Evolutionary conservation across 2,329 filamentous ascomycete species (phyloP), one percentile per base, ranked within the genome.

Genomic region (Nigrospora sphaerica): DNA sequence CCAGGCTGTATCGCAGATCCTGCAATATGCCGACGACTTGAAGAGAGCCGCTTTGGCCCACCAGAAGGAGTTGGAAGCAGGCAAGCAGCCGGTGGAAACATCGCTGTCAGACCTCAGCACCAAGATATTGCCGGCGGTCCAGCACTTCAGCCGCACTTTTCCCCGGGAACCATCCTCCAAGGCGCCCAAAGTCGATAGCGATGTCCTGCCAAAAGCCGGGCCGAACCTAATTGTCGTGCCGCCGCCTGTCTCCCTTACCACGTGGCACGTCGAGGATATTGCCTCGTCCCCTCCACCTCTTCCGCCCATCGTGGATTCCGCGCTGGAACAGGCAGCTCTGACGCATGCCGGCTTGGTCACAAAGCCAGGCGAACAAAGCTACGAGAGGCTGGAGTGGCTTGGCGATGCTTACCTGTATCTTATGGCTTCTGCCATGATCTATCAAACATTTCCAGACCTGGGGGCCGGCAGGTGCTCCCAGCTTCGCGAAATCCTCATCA

Each of bases 341-440:
- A 88, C 78, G 1, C 88, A 92, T 55, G 68, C 74, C 1, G 81
- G 79, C 1, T 59, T 70, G 45, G 57, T 57, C 4, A 55, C 58
- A 23, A 65, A 49, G 16, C 55, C 64, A 42, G 57, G 59, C 31
- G 66, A 70, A 39, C 61, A 70, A 44, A 77, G 72, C 57, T 96
- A 96, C 64, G 91, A 96, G 58, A 79, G 81, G 16, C 78, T 96
- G 7, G 92, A 97, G 65, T 90, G 92, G 69, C 74, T 95, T 9
- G 92, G 92, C 7, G 92, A 97, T 62, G 85, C 88, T 17, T 92
- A 92, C 56, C 72, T 95, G 44, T 86, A 95, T 58, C 68, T 90
- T 44, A 81, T 90, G 40, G 80, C 90, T 6, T 83, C 86, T 0
- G 77, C 81, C 16, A 74, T 95, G 44, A 86, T 97, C 49, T 88